These are phyloP conservation scores for Akanthomyces muscarius DNA, from an alignment of 2,329 filamentous ascomycete genomes.

Conservation along the genomic window DNA sequence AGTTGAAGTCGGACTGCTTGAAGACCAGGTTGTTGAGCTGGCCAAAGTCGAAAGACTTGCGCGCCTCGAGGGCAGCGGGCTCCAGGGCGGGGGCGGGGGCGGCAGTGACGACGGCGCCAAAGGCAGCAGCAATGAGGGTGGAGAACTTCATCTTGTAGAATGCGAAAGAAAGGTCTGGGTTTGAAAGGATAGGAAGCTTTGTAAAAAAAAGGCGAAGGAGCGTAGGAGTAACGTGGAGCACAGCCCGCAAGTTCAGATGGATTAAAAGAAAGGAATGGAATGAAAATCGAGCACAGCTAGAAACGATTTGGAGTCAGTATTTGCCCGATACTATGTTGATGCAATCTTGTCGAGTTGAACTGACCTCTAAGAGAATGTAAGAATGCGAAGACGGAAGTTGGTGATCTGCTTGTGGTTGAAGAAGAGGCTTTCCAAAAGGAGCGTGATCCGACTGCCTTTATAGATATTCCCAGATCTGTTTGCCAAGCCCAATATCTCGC, in stretches of 20 bases:
- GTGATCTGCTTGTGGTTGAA: constrained; percentile 3
- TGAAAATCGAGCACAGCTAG: constrained; percentile 14
- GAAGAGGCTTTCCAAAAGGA: constrained; percentile 21
- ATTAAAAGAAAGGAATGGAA: constrained; percentile 21
- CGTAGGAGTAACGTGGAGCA: constrained; percentile 20
- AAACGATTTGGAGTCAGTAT: neutral
- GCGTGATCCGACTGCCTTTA: neutral
- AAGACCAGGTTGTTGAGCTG: constrained; percentile 40
- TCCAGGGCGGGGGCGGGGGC: constrained; percentile 34
- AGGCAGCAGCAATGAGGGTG: constrained; percentile 40
- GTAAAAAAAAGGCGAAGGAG: constrained; percentile 26
- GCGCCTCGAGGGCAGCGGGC: constrained; percentile 34
- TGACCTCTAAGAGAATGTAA: constrained; percentile 17
- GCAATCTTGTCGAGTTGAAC: neutral
- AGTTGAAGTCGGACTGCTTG: constrained; percentile 39
- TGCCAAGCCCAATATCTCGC: neutral
- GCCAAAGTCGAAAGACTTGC: constrained; percentile 36
- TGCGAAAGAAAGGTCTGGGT: constrained; percentile 20
- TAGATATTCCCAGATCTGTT: neutral
- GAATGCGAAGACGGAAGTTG: constrained; percentile 1
- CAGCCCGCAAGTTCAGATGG: constrained; percentile 23
- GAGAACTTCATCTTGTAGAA: constrained; percentile 42
- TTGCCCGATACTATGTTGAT: too few relatives aligned
- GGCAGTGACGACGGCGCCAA: constrained; percentile 42
- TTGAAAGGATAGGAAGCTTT: constrained; percentile 19